Conservation (phyloP, 106 monocot genomes). For the Gastrodia elata region DNA sequence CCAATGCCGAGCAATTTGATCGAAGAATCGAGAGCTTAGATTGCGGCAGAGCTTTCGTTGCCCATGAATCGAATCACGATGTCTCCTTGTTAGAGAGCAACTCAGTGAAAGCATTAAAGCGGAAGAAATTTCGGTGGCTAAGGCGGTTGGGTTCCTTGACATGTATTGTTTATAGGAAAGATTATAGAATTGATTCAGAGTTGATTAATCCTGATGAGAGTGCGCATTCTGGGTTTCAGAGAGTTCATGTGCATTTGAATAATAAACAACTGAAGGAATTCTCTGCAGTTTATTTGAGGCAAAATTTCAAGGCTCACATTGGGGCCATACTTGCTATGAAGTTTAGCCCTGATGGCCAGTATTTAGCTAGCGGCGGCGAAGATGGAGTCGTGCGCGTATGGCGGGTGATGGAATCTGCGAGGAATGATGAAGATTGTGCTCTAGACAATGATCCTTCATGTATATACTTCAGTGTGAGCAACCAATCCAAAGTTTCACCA, state of each 20-base stretch:
- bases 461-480: conserved; percentile 34
- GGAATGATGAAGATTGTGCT: conserved; percentile 14
- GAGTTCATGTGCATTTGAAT: conserved; percentile 34
- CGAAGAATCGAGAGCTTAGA: conserved; percentile 30
- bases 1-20: conserved; percentile 8
- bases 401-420: conserved; percentile 28
- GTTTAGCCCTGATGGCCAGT: conserved; percentile 55
- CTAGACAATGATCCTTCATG: conserved; percentile 41
- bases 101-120: conserved; percentile 12
- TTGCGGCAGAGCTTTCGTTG: background rate
- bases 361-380: conserved; percentile 75
- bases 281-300: conserved; percentile 49
- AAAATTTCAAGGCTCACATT: conserved; percentile 61
- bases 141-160: conserved; percentile 38
- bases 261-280: conserved; percentile 54
- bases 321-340: conserved; percentile 65
- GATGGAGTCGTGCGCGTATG: conserved; percentile 70
- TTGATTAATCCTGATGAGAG: background rate
- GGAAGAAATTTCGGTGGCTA: conserved; percentile 36
- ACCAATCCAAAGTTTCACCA: conserved; percentile 25
- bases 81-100: conserved; percentile 18
- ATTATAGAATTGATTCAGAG: conserved; percentile 3
- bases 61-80: conserved; percentile 4
- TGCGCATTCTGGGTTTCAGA: conserved; percentile 7
- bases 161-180: conserved; percentile 25